Conservation (phyloP, 768 basidiomycete genomes). For the Leccinum variicolor region DNA sequence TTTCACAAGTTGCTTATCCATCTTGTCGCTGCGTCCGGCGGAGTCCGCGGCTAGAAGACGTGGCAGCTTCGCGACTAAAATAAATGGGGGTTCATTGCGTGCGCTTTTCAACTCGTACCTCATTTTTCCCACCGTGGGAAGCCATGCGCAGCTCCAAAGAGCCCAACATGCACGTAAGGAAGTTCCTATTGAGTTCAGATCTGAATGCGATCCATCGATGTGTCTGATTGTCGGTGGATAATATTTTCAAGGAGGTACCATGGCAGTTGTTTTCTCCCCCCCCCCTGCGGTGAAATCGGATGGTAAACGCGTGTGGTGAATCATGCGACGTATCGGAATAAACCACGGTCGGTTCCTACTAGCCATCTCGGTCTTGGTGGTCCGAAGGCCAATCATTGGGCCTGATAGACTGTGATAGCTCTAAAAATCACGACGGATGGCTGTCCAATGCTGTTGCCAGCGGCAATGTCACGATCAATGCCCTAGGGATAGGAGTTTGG, state of each 20-base stretch:
- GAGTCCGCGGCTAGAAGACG: constrained; percentile 7
- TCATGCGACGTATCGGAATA: not conserved
- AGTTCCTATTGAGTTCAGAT: constrained; percentile 1
- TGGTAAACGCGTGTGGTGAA: constrained; percentile 8
- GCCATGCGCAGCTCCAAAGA: not conserved
- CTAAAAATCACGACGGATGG: constrained; percentile 1
- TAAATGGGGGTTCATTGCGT: not conserved
- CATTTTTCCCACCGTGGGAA: not conserved
- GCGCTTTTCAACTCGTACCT: constrained; percentile 1
- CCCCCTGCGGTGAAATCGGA: not conserved
- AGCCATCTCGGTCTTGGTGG: constrained; percentile 2
- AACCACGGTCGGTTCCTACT: not conserved
- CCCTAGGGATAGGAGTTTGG: not conserved
- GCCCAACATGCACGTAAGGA: not conserved
- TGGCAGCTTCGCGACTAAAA: not conserved
- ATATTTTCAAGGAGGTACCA: not conserved
- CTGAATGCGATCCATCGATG: not conserved
- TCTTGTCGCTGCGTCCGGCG: not conserved
- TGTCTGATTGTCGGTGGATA: not conserved
- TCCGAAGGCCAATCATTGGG: constrained; percentile 3
- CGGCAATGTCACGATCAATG: constrained; percentile 14
- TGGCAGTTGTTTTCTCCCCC: not conserved
- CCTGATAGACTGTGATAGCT: not conserved
- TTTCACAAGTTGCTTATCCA: not conserved
- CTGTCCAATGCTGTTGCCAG: constrained; percentile 6